A percentile compares a stretch with the other conserved stretches of the same genome.
Conservation (phyloP, 176 grass and related monocot genomes). For the Avena atlantica region DNA sequence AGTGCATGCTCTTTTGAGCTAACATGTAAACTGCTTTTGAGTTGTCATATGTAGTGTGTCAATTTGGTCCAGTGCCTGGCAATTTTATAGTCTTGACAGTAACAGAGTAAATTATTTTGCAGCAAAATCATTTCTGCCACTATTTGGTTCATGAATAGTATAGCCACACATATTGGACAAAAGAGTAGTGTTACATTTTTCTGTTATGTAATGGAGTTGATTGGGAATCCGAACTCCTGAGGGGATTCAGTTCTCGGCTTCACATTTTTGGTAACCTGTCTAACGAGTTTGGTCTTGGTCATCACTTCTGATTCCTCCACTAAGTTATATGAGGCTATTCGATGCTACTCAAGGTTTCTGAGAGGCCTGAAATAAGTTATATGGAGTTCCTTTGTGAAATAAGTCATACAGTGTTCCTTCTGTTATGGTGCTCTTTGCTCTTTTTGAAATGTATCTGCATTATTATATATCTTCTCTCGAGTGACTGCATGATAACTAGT, state of each 20-base stretch:
- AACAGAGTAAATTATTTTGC: neutral
- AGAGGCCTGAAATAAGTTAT: neutral
- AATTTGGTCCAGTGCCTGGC: neutral
- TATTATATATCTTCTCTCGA: neutral
- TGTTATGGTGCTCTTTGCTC: neutral
- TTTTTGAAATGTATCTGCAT: neutral
- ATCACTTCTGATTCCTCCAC: neutral
- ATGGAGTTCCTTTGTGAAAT: neutral
- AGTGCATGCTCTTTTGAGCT: neutral
- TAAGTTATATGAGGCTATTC: neutral
- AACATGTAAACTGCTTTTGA: neutral
- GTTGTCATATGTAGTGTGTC: neutral
- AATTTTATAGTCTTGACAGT: neutral
- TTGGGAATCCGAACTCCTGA: neutral
- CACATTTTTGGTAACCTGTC: neutral
- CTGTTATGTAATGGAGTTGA: neutral
- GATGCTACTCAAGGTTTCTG: neutral
- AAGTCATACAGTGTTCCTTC: neutral
- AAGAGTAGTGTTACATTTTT: neutral
- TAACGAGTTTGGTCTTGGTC: neutral
- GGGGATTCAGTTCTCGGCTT: neutral
- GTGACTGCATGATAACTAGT: neutral
- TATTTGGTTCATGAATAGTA: neutral
- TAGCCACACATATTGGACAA: neutral
- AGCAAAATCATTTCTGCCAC: neutral